Conservation (phyloP, 1,139 yeast species). For the Yarrowia galli region DNA sequence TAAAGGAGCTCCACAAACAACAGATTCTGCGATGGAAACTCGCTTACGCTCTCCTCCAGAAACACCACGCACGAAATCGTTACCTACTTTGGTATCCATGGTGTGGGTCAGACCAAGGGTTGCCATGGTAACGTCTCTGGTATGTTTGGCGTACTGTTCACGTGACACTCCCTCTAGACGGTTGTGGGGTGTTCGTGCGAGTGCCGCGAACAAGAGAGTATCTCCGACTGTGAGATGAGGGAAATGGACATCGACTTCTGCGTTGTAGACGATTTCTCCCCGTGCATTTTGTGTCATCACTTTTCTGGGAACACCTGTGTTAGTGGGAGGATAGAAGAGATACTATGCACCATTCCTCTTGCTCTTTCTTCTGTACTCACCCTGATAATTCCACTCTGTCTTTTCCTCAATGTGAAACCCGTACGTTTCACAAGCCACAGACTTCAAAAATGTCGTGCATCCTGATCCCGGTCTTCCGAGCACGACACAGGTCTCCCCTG, state of each 20-base stretch:
- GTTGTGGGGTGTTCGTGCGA: conserved; percentile 61
- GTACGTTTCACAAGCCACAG: conserved; percentile 59
- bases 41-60: conserved; percentile 69
- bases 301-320: conserved; percentile 54
- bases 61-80: conserved; percentile 64
- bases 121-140: conserved; percentile 59
- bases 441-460: conserved; percentile 64
- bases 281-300: conserved; percentile 59
- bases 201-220: conserved; percentile 64
- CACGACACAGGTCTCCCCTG: conserved; percentile 65
- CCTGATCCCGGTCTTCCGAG: conserved; percentile 72
- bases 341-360: too few species aligned
- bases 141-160: conserved; percentile 56
- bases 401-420: conserved; percentile 45
- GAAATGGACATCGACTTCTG: conserved; percentile 64
- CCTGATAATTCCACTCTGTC: conserved; percentile 46
- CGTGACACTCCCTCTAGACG: conserved; percentile 60
- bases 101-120: conserved; percentile 64
- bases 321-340: too few species aligned
- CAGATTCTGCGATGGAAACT: conserved; percentile 65
- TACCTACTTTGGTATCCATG: conserved; percentile 62
- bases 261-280: conserved; percentile 62
- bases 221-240: conserved; percentile 68
- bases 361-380: conserved; percentile 52
- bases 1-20: conserved; percentile 62